phyloP scores from a whole-genome alignment of 2,329 filamentous ascomycete genomes.

The Talaromyces amestolkiae region DNA sequence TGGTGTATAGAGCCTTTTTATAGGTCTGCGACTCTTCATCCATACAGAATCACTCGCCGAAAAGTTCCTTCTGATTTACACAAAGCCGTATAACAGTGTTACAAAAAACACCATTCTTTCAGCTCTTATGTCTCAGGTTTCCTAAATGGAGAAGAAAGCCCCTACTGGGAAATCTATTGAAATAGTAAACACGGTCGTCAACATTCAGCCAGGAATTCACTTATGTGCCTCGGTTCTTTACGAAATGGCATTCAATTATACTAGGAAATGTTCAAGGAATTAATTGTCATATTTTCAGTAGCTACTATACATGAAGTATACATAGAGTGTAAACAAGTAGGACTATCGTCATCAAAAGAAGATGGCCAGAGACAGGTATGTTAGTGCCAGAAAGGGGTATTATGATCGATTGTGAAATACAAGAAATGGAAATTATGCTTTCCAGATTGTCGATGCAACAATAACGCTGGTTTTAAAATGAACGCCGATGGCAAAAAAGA shows the following conservation, averaged over 20 bases:
- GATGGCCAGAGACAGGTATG: background rate
- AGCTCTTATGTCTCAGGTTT: background rate
- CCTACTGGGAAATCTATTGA: too few relatives aligned
- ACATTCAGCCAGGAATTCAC: too few relatives aligned
- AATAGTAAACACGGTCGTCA: too few relatives aligned
- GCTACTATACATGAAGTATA: background rate
- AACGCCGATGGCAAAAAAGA: background rate
- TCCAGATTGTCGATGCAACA: background rate
- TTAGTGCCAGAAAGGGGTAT: background rate
- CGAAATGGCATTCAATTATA: too few relatives aligned
- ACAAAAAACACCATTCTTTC: background rate
- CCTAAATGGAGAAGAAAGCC: too few relatives aligned
- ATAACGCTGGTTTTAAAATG: background rate
- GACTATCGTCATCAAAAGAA: background rate
- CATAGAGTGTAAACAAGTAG: background rate
- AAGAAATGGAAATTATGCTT: background rate
- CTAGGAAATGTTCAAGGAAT: too few relatives aligned
- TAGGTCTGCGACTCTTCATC: background rate
- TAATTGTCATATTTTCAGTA: background rate
- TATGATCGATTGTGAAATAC: background rate
- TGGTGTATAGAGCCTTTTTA: background rate
- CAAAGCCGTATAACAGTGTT: background rate
- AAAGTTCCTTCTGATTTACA: background rate
- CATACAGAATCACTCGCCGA: background rate
- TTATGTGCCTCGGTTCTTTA: too few relatives aligned